Conservation (phyloP, 2,329 filamentous ascomycete genomes). For the Orbilia javanica region DNA sequence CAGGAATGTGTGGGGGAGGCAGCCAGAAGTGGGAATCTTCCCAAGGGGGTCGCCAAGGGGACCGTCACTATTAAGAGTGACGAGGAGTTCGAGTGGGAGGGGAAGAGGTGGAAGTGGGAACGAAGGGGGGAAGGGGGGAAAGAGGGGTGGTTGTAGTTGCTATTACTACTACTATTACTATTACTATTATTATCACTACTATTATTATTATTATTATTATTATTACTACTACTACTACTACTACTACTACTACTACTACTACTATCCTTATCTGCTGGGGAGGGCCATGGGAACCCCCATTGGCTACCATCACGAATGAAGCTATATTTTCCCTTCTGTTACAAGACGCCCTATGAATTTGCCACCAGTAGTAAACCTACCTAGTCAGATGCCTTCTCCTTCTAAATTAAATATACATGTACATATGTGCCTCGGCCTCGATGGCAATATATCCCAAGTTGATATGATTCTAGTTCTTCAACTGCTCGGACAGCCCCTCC, state of each 20-base stretch:
- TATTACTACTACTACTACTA: too few species aligned
- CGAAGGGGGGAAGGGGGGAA: neutral
- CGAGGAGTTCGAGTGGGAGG: neutral
- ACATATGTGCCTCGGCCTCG: too few species aligned
- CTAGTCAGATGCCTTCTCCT: too few species aligned
- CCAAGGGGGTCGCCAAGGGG: neutral
- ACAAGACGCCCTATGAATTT: too few species aligned
- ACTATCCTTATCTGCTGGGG: neutral
- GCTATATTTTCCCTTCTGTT: neutral
- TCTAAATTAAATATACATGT: neutral
- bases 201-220: neutral
- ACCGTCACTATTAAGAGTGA: neutral
- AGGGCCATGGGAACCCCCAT: neutral
- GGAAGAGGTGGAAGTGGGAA: neutral
- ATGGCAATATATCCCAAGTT: neutral
- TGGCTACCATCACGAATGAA: neutral
- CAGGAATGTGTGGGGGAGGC: neutral
- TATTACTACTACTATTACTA: neutral
- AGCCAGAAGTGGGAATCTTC: neutral
- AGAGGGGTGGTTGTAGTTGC: neutral
- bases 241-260: too few species aligned
- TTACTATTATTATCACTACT: too few species aligned
- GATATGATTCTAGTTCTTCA: constrained; percentile 22
- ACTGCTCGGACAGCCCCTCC: constrained; percentile 13
- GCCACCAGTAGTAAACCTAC: too few species aligned